phyloP scores from a whole-genome alignment of 2,329 filamentous ascomycete species.

The Stagonosporopsis tanaceti region DNA sequence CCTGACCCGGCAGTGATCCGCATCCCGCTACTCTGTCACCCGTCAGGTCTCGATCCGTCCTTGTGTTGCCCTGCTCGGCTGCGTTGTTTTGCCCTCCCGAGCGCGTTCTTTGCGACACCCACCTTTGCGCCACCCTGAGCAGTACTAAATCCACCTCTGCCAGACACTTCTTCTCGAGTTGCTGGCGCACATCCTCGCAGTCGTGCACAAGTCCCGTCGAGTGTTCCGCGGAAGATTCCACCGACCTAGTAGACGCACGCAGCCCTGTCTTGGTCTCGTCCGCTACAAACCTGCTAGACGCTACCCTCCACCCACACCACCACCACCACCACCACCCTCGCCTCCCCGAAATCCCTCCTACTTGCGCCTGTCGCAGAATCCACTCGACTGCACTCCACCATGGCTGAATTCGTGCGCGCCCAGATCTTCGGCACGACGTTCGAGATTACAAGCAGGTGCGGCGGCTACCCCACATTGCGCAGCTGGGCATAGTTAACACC shows the following conservation, averaged over 20 bases:
- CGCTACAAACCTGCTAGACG: constrained; percentile 38
- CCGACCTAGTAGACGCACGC: constrained; percentile 32
- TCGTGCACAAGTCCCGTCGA: constrained; percentile 16
- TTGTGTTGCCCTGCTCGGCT: constrained; percentile 28
- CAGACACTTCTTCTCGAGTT: constrained; percentile 2
- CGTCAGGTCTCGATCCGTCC: constrained; percentile 31
- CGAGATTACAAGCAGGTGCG: constrained; percentile 96
- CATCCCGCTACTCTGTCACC: constrained; percentile 26
- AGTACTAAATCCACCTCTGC: constrained; percentile 8
- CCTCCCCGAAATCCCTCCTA: constrained; percentile 25
- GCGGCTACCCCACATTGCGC: constrained; percentile 36
- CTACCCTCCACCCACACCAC: constrained; percentile 27
- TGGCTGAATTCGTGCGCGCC: constrained; percentile 99
- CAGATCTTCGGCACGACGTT: constrained; percentile 99
- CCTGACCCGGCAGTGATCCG: constrained; percentile 40
- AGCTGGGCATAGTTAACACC: constrained; percentile 32
- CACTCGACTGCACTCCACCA: constrained; percentile 58
- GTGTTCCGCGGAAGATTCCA: constrained; percentile 25
- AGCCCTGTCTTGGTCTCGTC: constrained; percentile 27
- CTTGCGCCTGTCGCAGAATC: constrained; percentile 34
- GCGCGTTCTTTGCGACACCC: constrained; percentile 24
- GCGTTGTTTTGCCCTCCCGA: constrained; percentile 30
- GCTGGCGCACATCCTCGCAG: constrained; percentile 11
- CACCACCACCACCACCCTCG: constrained; percentile 26
- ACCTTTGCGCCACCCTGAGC: constrained; percentile 10